Base-by-base conservation (phyloP, 1,139 yeast species). In the Yarrowia galli region DNA sequence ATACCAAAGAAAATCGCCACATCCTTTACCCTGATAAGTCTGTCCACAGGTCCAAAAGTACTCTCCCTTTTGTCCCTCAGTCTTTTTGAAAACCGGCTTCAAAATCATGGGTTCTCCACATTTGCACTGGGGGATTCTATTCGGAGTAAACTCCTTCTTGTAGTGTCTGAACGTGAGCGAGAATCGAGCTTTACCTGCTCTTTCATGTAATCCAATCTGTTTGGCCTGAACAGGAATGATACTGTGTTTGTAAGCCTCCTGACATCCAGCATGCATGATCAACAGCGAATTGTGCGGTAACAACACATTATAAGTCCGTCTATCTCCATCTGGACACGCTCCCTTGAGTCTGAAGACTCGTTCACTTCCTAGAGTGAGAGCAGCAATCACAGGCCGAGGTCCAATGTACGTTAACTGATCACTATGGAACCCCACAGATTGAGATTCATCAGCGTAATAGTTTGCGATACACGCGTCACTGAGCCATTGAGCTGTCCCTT, bases 261-360 rank as follows among this genome's bases (percentile, higher is more conserved):
- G 96, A 70, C 90, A 87, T 0, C 91, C 91, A 0, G 91, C 89
- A 71, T 87, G 87, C 96, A 89, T 89, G 6, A 89, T 76, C 2
- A 89, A 73, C 67, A 89, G 75, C 13, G 89, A 81, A 72, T 89
- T 89, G 74, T 89, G 91, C 0, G 90, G 89, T 3, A 88, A 73
- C 71, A 69, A 74, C 69, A 68, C 72, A 69, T 79, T 81, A 66
- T 75, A 77, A 72, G 81, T 70, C 69, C 35, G 20, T 60, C 63
- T 28, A 38, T 49, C 32, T 15, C 64, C 49, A 36, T 66, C 56
- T 20, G 67, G 53, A 67, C 60, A 43, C 65, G 68, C 40, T 75
- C 71, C 49, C 71, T 86, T 77, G 10, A 89, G 73, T 51, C 91
- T 76, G 72, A 89, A 89, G 70, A 86, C 88, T 46, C 96, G 78